A percentile compares a stretch with the other conserved stretches of the same genome.
phyloP scores from a whole-genome alignment of 106 monocot species.

The Acanthochlamys bracteata region DNA sequence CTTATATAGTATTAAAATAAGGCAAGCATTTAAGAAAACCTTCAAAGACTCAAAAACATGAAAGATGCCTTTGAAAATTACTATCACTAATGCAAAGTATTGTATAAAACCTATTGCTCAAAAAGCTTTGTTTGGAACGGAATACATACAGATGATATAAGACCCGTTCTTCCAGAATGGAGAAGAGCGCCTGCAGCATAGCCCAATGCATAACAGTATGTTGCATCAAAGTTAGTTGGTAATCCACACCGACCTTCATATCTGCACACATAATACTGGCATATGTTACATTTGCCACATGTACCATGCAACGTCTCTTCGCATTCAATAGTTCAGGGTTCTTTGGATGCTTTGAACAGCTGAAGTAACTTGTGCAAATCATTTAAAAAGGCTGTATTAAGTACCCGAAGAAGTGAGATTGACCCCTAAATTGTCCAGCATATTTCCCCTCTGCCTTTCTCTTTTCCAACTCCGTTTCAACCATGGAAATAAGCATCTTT shows the following conservation, averaged over 20 bases:
- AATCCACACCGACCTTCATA: constrained; percentile 97
- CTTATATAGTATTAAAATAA: too few species aligned
- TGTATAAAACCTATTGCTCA: too few species aligned
- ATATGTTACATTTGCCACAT: too few species aligned
- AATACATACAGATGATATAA: constrained; percentile 76
- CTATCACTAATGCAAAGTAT: background rate
- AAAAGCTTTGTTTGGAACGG: too few species aligned
- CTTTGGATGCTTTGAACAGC: too few species aligned
- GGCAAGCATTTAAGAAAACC: too few species aligned
- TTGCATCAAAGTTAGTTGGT: constrained; percentile 93
- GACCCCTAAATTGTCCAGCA: constrained; percentile 68
- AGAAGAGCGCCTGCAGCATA: constrained; percentile 86
- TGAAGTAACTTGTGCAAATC: too few species aligned
- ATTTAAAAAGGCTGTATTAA: too few species aligned
- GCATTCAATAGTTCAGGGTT: too few species aligned
- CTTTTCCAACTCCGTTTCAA: constrained; percentile 87
- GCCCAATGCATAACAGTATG: constrained; percentile 92
- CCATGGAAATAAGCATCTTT: constrained; percentile 92
- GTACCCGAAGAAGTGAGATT: constrained; percentile 93
- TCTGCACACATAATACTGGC: constrained; percentile 33
- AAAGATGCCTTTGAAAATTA: background rate
- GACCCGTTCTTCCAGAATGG: constrained; percentile 80
- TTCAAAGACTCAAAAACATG: too few species aligned
- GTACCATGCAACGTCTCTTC: too few species aligned
- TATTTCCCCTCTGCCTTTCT: constrained; percentile 54